Evolutionary conservation across 208 protist species (phyloP), one percentile per base, ranked within the genome.

Genomic region (Acanthamoeba lenticulata): DNA sequence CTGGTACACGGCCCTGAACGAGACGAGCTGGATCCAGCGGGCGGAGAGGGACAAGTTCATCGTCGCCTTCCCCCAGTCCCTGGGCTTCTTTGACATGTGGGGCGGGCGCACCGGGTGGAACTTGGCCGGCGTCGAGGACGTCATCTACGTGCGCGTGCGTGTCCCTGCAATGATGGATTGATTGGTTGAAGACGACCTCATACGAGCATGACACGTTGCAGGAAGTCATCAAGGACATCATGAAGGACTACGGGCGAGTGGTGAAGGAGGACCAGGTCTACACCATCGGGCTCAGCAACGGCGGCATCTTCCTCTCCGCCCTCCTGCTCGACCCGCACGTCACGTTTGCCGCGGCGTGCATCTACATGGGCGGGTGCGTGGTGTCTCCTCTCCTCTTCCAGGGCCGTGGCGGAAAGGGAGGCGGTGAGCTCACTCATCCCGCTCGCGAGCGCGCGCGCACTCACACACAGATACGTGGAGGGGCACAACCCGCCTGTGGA

Each of bases 331-430:
- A 88, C 19, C 6, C 5, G 24, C 42, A 34, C 21, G 24, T 60
- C 13, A 1, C 17, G 13, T 55, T 88, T 17, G 79, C 79, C 5
- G 79, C 79, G 1, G 79, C 27, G 21, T 88, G 79, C 49, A 57
- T 44, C 40, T 88, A 88, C 79, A 88, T 88, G 42, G 79, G 79
- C 49, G 79, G 79, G 79, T 88, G 47, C 47, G 47, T n/a, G 27
- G n/a, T n/a, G n/a, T n/a, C n/a, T n/a, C n/a, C n/a, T n/a, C n/a
- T n/a, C n/a, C n/a, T n/a, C n/a, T n/a, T n/a, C n/a, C n/a, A n/a
- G n/a, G n/a, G n/a, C n/a, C n/a, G n/a, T n/a, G n/a, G n/a, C n/a
- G n/a, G n/a, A n/a, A n/a, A n/a, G n/a, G n/a, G n/a, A n/a, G n/a
- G n/a, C n/a, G n/a, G n/a, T n/a, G n/a, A n/a, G n/a, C n/a, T n/a